phyloP scores from a whole-genome alignment of 768 basidiomycete genomes.

The Exidia glandulosa region DNA sequence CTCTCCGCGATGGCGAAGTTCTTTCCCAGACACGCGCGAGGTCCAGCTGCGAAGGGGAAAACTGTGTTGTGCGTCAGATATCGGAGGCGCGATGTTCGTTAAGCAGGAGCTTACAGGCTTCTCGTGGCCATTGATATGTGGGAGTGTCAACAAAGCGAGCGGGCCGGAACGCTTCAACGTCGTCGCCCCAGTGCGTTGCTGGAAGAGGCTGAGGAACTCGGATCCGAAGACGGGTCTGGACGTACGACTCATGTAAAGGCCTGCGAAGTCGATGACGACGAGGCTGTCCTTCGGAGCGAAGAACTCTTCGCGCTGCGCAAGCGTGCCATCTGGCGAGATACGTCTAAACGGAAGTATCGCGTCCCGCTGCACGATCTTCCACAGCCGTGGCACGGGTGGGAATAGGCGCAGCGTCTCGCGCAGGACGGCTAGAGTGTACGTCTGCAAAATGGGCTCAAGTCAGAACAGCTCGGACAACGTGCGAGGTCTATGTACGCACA shows the following conservation, averaged over 20 bases:
- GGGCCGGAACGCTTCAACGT: constrained; percentile 33
- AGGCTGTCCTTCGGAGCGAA: constrained; percentile 29
- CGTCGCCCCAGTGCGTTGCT: constrained; percentile 42
- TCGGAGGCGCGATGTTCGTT: neutral
- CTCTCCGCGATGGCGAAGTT: constrained; percentile 35
- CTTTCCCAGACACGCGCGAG: constrained; percentile 38
- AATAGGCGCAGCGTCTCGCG: constrained; percentile 36
- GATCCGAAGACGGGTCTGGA: neutral
- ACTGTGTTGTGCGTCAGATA: constrained; percentile 16
- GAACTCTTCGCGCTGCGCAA: constrained; percentile 23
- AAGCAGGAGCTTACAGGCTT: constrained; percentile 28
- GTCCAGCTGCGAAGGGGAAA: constrained; percentile 34
- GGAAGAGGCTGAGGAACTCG: neutral
- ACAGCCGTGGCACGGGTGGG: constrained; percentile 26
- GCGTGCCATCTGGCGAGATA: constrained; percentile 21
- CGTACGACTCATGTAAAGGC: constrained; percentile 35
- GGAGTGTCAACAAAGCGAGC: constrained; percentile 41
- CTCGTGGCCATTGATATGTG: constrained; percentile 40
- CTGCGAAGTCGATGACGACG: constrained; percentile 31
- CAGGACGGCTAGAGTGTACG: constrained; percentile 32
- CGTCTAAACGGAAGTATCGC: constrained; percentile 22
- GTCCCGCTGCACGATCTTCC: constrained; percentile 25
- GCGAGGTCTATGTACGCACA: constrained; percentile 13
- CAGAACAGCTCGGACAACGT: neutral
- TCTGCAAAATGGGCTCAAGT: constrained; percentile 18